Conservation (phyloP, 2,329 filamentous ascomycete genomes). For the Amauroascus niger region DNA sequence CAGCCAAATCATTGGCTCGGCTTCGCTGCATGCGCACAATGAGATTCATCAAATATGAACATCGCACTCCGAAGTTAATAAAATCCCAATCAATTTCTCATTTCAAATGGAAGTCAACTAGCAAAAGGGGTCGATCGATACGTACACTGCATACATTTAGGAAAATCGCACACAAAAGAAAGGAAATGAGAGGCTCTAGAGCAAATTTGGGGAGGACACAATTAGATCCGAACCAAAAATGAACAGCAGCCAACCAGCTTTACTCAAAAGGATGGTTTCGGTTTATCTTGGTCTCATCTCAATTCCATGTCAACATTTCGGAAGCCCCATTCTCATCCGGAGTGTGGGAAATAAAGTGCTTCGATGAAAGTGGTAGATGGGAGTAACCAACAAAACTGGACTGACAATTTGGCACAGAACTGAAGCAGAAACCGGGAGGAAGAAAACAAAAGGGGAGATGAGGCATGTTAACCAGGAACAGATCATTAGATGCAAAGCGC, state of each 20-base stretch:
- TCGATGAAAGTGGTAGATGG: not conserved
- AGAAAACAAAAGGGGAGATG: slow-evolving; percentile 12
- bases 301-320: not conserved
- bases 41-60: not conserved
- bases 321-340: not conserved
- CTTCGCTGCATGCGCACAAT: not conserved
- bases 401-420: not conserved
- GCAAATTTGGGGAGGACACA: slow-evolving; percentile 13
- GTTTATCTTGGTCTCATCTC: slow-evolving; percentile 8
- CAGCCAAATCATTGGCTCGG: not conserved
- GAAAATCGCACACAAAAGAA: slow-evolving; percentile 16
- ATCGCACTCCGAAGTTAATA: not conserved
- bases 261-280: not conserved
- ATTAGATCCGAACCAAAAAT: slow-evolving; percentile 6
- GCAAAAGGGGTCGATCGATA: slow-evolving; percentile 7
- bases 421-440: slow-evolving; percentile 9
- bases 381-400: not conserved
- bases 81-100: not conserved
- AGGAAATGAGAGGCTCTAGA: slow-evolving; percentile 23
- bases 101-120: not conserved
- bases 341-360: not conserved
- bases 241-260: not conserved
- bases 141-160: slow-evolving; percentile 9
- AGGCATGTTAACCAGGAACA: slow-evolving; percentile 3
- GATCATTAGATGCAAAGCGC: slow-evolving; percentile 8